Evolutionary conservation across 139 green algal genomes (phyloP).

Genomic region (Chlamydomonas incerta): DNA sequence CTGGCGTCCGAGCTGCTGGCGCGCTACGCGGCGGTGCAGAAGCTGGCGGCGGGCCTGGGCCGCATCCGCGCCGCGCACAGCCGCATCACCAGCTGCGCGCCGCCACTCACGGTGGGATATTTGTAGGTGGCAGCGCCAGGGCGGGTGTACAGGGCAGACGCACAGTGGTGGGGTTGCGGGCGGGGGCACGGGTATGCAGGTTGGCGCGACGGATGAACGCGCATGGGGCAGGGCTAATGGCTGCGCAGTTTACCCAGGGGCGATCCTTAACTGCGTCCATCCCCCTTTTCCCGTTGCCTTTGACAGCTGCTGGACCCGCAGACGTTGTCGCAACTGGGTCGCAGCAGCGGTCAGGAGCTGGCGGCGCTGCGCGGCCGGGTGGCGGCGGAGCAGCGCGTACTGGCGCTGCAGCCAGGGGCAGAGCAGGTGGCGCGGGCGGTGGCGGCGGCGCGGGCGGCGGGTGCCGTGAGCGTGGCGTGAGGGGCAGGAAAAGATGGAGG

Average conservation of each 20-base stretch:
- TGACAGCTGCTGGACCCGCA: slow-evolving; percentile 26
- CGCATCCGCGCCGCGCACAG: slow-evolving; percentile 8
- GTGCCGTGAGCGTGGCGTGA: too few relatives aligned
- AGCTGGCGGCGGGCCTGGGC: neutral
- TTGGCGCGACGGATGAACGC: too few relatives aligned
- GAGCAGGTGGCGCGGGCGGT: neutral
- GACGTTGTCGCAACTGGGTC: neutral
- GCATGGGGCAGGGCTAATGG: too few relatives aligned
- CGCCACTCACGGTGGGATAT: slow-evolving; percentile 11
- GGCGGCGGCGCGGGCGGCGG: too few relatives aligned
- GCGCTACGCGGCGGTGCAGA: slow-evolving; percentile 3
- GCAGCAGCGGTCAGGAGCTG: neutral
- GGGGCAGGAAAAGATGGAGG: too few relatives aligned
- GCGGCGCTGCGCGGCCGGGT: neutral
- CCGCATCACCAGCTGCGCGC: slow-evolving; percentile 6
- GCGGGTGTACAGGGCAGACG: too few relatives aligned
- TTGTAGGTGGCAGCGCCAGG: too few relatives aligned
- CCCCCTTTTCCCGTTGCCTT: neutral
- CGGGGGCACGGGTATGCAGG: too few relatives aligned
- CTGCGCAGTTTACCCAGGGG: too few relatives aligned
- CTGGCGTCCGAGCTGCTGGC: slow-evolving; percentile 28
- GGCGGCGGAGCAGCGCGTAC: slow-evolving; percentile 16
- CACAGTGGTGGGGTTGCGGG: too few relatives aligned
- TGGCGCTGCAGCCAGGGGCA: neutral
- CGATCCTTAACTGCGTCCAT: too few relatives aligned